phyloP scores from a whole-genome alignment of 257 asterid species.

The Solanum bulbocastanum region DNA sequence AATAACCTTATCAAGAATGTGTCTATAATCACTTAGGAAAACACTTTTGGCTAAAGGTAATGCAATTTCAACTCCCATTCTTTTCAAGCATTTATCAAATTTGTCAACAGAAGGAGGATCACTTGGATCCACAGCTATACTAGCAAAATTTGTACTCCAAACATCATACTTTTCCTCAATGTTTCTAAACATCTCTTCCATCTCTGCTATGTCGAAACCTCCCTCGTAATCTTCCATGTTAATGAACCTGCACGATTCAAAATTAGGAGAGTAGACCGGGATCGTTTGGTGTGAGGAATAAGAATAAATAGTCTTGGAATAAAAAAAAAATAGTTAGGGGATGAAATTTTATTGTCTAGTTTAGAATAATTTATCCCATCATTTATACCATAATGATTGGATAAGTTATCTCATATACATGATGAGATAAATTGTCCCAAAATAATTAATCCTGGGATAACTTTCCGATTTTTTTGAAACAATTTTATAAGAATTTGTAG shows the following conservation, averaged over 20 bases:
- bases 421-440: neutral
- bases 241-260: slow-evolving; percentile 18
- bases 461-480: neutral
- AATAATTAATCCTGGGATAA: neutral
- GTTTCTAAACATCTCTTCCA: slow-evolving; percentile 41
- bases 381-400: too few relatives aligned
- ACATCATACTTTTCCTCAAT: slow-evolving; percentile 46
- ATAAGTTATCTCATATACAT: too few relatives aligned
- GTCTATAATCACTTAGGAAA: slow-evolving; percentile 44
- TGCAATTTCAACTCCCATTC: slow-evolving; percentile 48
- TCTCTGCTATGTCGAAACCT: slow-evolving; percentile 38
- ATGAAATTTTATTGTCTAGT: too few relatives aligned
- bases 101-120: slow-evolving; percentile 39
- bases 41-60: slow-evolving; percentile 51
- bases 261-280: too few relatives aligned
- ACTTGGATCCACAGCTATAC: slow-evolving; percentile 34
- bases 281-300: too few relatives aligned
- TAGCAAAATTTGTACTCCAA: slow-evolving; percentile 51
- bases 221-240: slow-evolving; percentile 69
- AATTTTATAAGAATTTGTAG: neutral
- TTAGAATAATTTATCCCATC: too few relatives aligned
- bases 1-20: slow-evolving; percentile 39
- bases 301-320: too few relatives aligned
- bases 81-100: slow-evolving; percentile 31
- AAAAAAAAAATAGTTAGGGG: too few relatives aligned